Conservation (phyloP, 2,329 filamentous ascomycete genomes). For the Neoscytalidium dimidiatum region DNA sequence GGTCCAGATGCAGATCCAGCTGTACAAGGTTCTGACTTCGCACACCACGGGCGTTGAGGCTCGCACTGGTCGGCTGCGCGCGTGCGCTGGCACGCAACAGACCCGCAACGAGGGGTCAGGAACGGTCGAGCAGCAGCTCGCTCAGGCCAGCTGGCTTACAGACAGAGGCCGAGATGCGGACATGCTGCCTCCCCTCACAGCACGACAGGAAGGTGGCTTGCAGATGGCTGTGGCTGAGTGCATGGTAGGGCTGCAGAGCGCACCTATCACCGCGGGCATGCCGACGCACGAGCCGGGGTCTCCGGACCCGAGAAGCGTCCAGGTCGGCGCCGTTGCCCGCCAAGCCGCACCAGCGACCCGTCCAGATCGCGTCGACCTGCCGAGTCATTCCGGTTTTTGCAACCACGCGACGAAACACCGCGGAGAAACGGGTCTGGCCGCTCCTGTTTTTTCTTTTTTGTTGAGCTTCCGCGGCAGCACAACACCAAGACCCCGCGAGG, state of each 20-base stretch:
- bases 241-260: conserved; percentile 7
- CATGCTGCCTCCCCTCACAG: not conserved
- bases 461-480: conserved; percentile 7
- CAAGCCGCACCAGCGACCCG: not conserved
- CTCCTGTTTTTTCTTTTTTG: conserved; percentile 6
- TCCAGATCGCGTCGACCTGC: not conserved
- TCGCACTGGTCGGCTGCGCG: conserved; percentile 1
- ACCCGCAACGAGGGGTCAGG: not conserved
- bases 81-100: conserved; percentile 12
- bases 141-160: not conserved
- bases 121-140: not conserved
- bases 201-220: not conserved
- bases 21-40: conserved; percentile 7
- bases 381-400: conserved; percentile 11
- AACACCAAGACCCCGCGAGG: not conserved
- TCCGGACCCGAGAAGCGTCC: not conserved
- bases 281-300: not conserved
- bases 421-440: not conserved
- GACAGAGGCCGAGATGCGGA: conserved; percentile 5
- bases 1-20: conserved; percentile 16
- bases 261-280: not conserved
- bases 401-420: conserved; percentile 13
- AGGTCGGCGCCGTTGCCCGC: not conserved
- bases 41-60: conserved; percentile 1
- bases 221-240: not conserved